A percentile compares a stretch with the other conserved stretches of the same genome.
phyloP scores from a whole-genome alignment of 257 asterid genomes.

The Echites panduratus region DNA sequence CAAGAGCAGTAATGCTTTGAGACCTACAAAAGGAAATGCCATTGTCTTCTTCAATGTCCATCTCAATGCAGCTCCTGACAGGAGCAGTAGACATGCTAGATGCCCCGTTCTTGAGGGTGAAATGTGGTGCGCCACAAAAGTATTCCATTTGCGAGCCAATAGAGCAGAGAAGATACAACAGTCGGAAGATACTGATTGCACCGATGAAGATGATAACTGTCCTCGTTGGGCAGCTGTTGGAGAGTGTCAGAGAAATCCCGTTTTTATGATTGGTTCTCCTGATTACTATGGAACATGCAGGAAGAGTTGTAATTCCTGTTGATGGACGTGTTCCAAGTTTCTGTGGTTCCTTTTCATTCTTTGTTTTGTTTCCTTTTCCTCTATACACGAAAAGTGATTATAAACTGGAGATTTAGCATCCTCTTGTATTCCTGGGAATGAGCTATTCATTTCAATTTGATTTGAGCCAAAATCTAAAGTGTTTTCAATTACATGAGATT shows the following conservation, averaged over 20 bases:
- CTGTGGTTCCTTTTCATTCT: neutral
- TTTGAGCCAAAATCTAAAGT: neutral
- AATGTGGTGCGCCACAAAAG: slow-evolving; percentile 69
- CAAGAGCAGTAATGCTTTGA: slow-evolving; percentile 27
- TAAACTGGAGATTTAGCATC: neutral
- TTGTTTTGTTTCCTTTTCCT: neutral
- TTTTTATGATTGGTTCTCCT: slow-evolving; percentile 81
- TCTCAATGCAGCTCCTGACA: slow-evolving; percentile 64
- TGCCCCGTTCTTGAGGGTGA: slow-evolving; percentile 66
- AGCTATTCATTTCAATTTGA: neutral
- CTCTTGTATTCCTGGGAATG: neutral
- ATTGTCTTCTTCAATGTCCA: slow-evolving; percentile 59
- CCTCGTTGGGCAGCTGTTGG: slow-evolving; percentile 78
- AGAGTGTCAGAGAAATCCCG: slow-evolving; percentile 69
- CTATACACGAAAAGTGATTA: neutral
- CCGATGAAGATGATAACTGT: slow-evolving; percentile 80
- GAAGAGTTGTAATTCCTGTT: slow-evolving; percentile 81
- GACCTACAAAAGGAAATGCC: slow-evolving; percentile 67
- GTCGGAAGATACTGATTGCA: slow-evolving; percentile 39
- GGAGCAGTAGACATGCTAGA: slow-evolving; percentile 52
- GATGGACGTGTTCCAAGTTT: neutral
- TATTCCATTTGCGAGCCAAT: slow-evolving; percentile 33
- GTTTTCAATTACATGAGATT: neutral
- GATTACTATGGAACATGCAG: slow-evolving; percentile 88
- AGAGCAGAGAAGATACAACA: slow-evolving; percentile 14